Base-by-base conservation (phyloP, 768 basidiomycete genomes). In the Phaeotremella fagi region DNA sequence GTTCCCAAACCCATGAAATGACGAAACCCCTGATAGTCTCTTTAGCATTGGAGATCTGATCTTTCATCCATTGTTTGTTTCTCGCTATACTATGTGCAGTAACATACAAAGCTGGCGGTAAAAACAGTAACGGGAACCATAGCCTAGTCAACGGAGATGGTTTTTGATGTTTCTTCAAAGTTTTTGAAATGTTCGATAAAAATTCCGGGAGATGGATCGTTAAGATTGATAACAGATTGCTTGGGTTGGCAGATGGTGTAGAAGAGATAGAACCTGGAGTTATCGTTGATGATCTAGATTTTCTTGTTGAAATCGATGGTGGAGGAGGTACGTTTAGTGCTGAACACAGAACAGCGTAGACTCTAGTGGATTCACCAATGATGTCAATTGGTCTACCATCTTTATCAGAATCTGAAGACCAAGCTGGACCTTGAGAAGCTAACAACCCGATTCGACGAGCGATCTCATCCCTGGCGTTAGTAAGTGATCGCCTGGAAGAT, bases 1-100 rank as follows among this genome's bases (percentile, higher is more conserved):
- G 94, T 50, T 90, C 87, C 44, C 94, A 74, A 11, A 97, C 78
- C 87, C 90, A 97, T 44, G 84, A 85, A 18, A 80, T 77, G 56
- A 90, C 75, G 69, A 98, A 92, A 0, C 84, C 85, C 22, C 77
- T 76, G 5, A 82, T 63, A 0, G 90, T 91, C 63, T 85, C 82
- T 29, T 78, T 69, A 0, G 82, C 80, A 56, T 88, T 85, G n/a
- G 56, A 54, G 3, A 80, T 79, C 46, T 86, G 75, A 37, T 83
- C 79, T 5, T 75, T 50, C 45, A 91, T 63, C 28, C 81, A 81
- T 9, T 77, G 79, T 24, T 84, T 81, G 4, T 85, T 85, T 4
- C 79, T 76, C 61, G 85, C 86, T 6, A 81, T 68, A 22, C 75
- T 72, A 11, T 79, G 78, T 26, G 80, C 63, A 12, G 78, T 72